Evolutionary conservation across 2,329 filamentous ascomycete species (phyloP), one percentile per base, ranked within the genome.

Genomic region (Phyllosticta citribraziliensis): DNA sequence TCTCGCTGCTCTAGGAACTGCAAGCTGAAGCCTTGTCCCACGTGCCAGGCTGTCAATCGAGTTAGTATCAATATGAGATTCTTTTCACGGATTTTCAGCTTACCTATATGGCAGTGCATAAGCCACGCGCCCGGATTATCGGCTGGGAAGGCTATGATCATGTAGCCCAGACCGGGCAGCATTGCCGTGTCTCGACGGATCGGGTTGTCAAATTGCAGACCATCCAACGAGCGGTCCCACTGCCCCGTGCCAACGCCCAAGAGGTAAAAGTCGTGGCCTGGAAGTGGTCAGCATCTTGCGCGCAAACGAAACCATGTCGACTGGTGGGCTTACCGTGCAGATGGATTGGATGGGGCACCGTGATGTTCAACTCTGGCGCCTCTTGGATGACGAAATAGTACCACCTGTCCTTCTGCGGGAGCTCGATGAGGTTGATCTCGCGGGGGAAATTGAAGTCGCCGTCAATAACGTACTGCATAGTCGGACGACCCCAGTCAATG

Each of bases 1-100:
- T 63, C 59, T 56, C 69, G 67, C 30, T 74, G 67, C 67, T 80
- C 82, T 14, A 84, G 64, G 65, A 83, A 82, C 67, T 84, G 79
- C 33, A 83, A 70, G 5, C 74, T 76, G 19, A 87, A 74, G 1
- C 71, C 72, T 57, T 73, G 70, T 1, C 58, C 58, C n/a, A 60
- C 58, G 14, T 57, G 60, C n/a, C 52, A 61, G 6, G 60, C 40
- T 47, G 14, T 17, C 6, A 1, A n/a, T n/a, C 40, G n/a, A 6
- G 40, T 47, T 14, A 47, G 40, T 8, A 8, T 73, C 72, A 64
- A 73, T 73, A 2, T 70, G 9, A 30, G 9, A 11, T 54, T 9
- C 20, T n/a, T 1, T 47, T 5, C 2, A 17, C 20, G 24, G 22
- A 12, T 2, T n/a, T 1, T 30, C 22, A 2, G 33, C 47, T 33